phyloP scores from a whole-genome alignment of 2,329 filamentous ascomycete species.

The Botrytis squamosa region DNA sequence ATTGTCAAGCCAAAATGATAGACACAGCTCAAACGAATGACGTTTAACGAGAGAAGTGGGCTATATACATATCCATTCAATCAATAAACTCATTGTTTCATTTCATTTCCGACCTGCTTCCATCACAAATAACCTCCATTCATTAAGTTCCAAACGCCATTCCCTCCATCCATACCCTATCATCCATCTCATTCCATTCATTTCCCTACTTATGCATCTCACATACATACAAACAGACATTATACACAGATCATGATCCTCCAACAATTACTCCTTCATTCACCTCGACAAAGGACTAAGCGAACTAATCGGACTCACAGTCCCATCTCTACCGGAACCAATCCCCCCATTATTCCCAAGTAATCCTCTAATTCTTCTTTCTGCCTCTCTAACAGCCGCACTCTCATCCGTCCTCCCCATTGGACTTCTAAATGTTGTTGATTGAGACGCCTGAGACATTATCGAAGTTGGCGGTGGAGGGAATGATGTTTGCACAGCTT shows the following conservation, averaged over 20 bases:
- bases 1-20: too few species aligned
- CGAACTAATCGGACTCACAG: not conserved
- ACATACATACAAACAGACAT: not conserved
- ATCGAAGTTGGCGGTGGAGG: too few species aligned
- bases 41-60: fast-evolving
- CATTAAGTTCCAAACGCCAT: not conserved
- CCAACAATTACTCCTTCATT: not conserved
- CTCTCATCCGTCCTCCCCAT: constrained; percentile 1
- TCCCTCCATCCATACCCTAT: not conserved
- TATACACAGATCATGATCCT: not conserved
- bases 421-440: constrained; percentile 3
- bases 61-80: not conserved
- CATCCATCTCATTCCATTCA: not conserved
- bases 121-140: not conserved
- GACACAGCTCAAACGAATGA: not conserved
- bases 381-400: constrained; percentile 10
- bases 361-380: constrained; percentile 13
- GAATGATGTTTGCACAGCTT: not conserved
- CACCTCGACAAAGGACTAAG: constrained; percentile 6
- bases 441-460: not conserved
- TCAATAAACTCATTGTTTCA: not conserved
- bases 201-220: not conserved
- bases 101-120: not conserved
- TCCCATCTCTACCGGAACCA: not conserved
- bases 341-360: not conserved